Evolutionary conservation across 2,329 filamentous ascomycete species (phyloP), one percentile per base, ranked within the genome.

Genomic region (Claviceps sorghi): DNA sequence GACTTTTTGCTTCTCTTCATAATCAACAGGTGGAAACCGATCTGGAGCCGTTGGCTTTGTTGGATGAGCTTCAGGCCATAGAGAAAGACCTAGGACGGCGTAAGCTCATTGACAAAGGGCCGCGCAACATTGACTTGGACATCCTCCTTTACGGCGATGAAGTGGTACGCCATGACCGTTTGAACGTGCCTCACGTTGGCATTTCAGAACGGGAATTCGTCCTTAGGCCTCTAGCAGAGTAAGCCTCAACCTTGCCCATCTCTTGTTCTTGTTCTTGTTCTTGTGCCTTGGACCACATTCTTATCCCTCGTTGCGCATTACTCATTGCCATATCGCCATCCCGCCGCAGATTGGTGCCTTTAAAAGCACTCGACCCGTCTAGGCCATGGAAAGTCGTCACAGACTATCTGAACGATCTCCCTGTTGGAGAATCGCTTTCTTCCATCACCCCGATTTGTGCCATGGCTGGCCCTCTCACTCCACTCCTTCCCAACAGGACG

Each of bases 171-270:
- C 76, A 87, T 57, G 78, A 85, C 43, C 80, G 88, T 21, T 78
- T 98, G n/a, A 83, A 76, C 29, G 75, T 98, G 30, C 93, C 93
- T 11, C 93, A 98, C 65, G 74, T 80, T 34, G 75, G 87, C 44
- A 95, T 98, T 72, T 71, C 84, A 2, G 93, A 98, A 67, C 79
- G 93, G 49, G 90, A 95, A 66, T 98, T 98, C 65, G 93, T 98
- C 41, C 77, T 98, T 11, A 79, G 87, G 19, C 93, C 93, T 26
- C 73, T 97, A 19, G 83, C 84, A 63, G 84, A 94, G 83, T 87
- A 70, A 61, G 77, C 61, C 21, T 46, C 19, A 3, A 42, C 6
- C 40, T 47, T 32, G 6, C 13, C 30, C 38, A 10, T 15, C 21
- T 22, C 7, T n/a, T n/a, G 26, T 26, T 26, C 26, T 26, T 26